A percentile compares a stretch with the other conserved stretches of the same genome.
Conservation (phyloP, 2,329 filamentous ascomycete species). For the Ilyonectria mors-panacis region DNA sequence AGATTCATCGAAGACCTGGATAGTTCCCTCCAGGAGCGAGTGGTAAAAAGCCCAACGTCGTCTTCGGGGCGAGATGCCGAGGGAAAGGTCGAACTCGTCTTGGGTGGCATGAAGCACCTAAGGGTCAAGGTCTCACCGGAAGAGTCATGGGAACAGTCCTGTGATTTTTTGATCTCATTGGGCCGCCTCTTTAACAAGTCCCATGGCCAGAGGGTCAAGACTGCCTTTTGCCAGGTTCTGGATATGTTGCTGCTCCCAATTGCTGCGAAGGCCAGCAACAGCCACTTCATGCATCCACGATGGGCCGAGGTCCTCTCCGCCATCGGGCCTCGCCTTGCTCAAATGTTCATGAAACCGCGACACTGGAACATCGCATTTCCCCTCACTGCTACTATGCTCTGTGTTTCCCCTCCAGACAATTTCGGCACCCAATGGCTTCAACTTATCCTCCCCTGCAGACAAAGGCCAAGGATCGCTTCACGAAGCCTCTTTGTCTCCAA, state of each 20-base stretch:
- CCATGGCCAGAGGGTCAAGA: conserved; percentile 91
- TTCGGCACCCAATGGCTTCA: conserved; percentile 92
- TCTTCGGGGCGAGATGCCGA: conserved; percentile 77
- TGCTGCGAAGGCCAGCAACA: conserved; percentile 82
- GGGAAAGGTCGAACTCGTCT: conserved; percentile 86
- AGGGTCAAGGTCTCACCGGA: conserved; percentile 81
- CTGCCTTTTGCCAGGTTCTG: conserved; percentile 93
- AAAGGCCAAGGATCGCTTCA: conserved; percentile 86
- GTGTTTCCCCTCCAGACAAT: conserved; percentile 86
- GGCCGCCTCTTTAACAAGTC: conserved; percentile 87
- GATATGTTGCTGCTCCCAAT: conserved; percentile 90
- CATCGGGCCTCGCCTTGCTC: conserved; percentile 82
- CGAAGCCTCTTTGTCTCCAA: conserved; percentile 85
- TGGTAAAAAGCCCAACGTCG: conserved; percentile 75
- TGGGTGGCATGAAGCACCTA: conserved; percentile 93
- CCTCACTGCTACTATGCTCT: conserved; percentile 87
- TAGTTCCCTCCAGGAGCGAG: conserved; percentile 81
- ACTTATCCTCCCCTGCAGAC: conserved; percentile 82
- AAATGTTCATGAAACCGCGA: conserved; percentile 91
- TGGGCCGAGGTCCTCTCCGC: conserved; percentile 90
- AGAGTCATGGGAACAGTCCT: conserved; percentile 86
- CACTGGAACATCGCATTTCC: conserved; percentile 94
- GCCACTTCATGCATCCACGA: conserved; percentile 83
- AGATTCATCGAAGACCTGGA: conserved; percentile 89
- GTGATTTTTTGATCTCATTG: conserved; percentile 87